phyloP scores from a whole-genome alignment of 1,139 yeast genomes.

The Blastobotrys arbuscula region DNA sequence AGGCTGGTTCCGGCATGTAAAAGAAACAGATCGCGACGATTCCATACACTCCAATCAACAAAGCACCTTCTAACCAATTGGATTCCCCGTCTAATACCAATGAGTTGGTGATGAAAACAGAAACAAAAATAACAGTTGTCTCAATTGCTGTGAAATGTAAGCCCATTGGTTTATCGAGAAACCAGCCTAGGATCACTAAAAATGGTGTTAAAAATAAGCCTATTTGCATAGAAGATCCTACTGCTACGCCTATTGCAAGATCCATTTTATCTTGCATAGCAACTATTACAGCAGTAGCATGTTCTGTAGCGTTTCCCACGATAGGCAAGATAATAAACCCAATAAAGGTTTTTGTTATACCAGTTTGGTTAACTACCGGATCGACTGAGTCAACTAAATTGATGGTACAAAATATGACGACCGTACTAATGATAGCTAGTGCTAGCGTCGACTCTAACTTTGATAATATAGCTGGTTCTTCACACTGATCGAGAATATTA shows the following conservation, averaged over 20 bases:
- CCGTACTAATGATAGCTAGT: slow-evolving; percentile 59
- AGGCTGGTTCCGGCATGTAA: background rate
- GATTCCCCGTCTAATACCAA: slow-evolving; percentile 89
- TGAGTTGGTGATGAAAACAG: slow-evolving; percentile 82
- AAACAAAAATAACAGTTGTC: slow-evolving; percentile 81
- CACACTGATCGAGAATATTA: background rate
- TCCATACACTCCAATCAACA: slow-evolving; percentile 79
- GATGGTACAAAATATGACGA: slow-evolving; percentile 89
- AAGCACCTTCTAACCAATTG: slow-evolving; percentile 94
- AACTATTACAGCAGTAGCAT: slow-evolving; percentile 90
- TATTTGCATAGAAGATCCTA: slow-evolving; percentile 91
- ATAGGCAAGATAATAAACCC: slow-evolving; percentile 92
- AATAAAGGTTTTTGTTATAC: slow-evolving; percentile 87
- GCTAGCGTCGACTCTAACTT: slow-evolving; percentile 27
- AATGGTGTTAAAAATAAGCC: slow-evolving; percentile 93
- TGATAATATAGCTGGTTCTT: background rate
- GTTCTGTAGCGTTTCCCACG: slow-evolving; percentile 99
- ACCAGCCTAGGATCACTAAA: slow-evolving; percentile 90
- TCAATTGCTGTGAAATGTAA: slow-evolving; percentile 87
- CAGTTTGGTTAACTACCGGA: slow-evolving; percentile 73
- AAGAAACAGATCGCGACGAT: slow-evolving; percentile 41
- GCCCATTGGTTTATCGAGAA: slow-evolving; percentile 84
- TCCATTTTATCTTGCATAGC: slow-evolving; percentile 97
- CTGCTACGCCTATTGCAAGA: slow-evolving; percentile 92
- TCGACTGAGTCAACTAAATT: slow-evolving; percentile 89